Conservation (phyloP, 192 early-diverging fungal species). For the Neocallimastix lanati region DNA sequence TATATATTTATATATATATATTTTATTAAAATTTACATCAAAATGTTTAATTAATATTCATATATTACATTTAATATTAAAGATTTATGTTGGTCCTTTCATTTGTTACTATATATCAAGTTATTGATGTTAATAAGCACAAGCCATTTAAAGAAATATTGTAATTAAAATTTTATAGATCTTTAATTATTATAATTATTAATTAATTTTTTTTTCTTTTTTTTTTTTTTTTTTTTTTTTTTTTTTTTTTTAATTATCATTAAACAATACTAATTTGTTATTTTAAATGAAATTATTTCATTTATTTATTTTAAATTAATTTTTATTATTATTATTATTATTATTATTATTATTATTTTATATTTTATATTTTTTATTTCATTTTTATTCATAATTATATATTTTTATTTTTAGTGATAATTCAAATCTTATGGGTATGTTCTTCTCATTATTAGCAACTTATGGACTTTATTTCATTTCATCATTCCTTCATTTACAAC, state of each 20-base stretch:
- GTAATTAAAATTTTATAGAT: too few species aligned
- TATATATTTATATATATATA: too few species aligned
- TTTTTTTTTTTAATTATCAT: too few species aligned
- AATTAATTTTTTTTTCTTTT: conserved; percentile 1
- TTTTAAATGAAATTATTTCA: conserved; percentile 1
- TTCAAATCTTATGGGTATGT: conserved; percentile 51
- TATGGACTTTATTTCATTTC: conserved; percentile 67
- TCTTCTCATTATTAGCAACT: conserved; percentile 60
- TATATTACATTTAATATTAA: too few species aligned
- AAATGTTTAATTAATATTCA: too few species aligned
- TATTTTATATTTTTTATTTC: background rate
- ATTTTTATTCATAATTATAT: conserved; percentile 1
- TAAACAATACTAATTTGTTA: too few species aligned
- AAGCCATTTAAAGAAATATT: conserved; percentile 3
- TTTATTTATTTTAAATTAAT: conserved; percentile 4
- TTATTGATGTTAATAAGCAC: background rate
- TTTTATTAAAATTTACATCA: too few species aligned
- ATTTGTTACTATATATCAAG: background rate
- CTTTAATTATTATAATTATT: too few species aligned
- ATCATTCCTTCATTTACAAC: conserved; percentile 66
- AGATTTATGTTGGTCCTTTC: background rate
- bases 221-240: too few species aligned
- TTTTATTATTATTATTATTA: too few species aligned
- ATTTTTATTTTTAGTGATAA: conserved; percentile 12
- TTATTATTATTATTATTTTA: too few species aligned